Evolutionary conservation across 441 rosid species (phyloP).

Genomic region (Manihot esculenta): DNA sequence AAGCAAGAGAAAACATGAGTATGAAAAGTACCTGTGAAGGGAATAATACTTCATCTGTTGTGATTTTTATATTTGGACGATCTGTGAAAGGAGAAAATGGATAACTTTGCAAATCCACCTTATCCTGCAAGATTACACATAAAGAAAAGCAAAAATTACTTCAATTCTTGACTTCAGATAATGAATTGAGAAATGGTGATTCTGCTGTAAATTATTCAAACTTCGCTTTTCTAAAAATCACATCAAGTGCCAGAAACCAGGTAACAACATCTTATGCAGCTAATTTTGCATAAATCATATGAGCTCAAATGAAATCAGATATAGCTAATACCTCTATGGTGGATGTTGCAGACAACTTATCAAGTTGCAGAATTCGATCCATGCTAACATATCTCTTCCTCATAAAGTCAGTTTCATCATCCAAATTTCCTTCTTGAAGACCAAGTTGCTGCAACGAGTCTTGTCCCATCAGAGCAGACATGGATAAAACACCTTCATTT

Average conservation of each 20-base stretch:
- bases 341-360: constrained; percentile 30
- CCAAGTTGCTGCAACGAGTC: constrained; percentile 24
- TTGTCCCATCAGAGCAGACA: constrained; percentile 27
- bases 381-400: constrained; percentile 27
- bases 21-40: constrained; percentile 28
- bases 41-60: constrained; percentile 21
- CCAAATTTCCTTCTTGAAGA: constrained; percentile 25
- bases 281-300: neutral
- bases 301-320: constrained; percentile 4
- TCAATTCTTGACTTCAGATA: neutral
- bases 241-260: neutral
- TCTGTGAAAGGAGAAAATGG: constrained; percentile 21
- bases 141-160: constrained; percentile 3
- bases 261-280: neutral
- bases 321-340: constrained; percentile 30
- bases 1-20: neutral
- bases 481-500: constrained; percentile 28
- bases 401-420: constrained; percentile 18
- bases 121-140: constrained; percentile 25
- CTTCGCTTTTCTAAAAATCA: neutral
- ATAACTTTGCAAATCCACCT: constrained; percentile 22
- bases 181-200: neutral
- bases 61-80: constrained; percentile 16
- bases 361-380: constrained; percentile 34
- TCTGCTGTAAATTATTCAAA: neutral